These are phyloP conservation scores for Teunomyces barrocoloradensis DNA, from an alignment of 805 yeast genomes.

Conservation along the genomic window DNA sequence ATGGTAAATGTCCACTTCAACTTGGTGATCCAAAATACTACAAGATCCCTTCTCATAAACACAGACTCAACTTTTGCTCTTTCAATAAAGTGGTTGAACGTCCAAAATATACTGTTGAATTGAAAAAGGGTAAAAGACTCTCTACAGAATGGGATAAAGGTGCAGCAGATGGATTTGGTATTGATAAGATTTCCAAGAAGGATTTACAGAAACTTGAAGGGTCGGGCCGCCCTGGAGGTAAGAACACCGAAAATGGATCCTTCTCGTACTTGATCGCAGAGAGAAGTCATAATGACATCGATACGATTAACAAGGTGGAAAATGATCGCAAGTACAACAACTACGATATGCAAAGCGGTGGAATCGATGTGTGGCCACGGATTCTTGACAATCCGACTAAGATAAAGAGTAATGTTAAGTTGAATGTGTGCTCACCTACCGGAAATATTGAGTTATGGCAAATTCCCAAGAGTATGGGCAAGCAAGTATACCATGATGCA, in stretches of 20 bases:
- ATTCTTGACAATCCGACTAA: conserved; percentile 69
- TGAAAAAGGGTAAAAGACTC: conserved; percentile 76
- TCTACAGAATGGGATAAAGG: conserved; percentile 68
- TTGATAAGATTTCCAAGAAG: conserved; percentile 31
- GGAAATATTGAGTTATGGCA: conserved; percentile 88
- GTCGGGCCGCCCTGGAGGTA: conserved; percentile 74
- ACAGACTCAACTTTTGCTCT: conserved; percentile 69
- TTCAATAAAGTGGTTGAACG: conserved; percentile 69
- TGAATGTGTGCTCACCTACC: conserved; percentile 75
- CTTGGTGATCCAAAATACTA: conserved; percentile 69
- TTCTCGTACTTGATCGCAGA: conserved; percentile 73
- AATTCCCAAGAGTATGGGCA: conserved; percentile 73
- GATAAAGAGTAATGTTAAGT: conserved; percentile 75
- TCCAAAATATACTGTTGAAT: conserved; percentile 76
- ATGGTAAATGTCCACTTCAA: conserved; percentile 82
- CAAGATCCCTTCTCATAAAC: conserved; percentile 52
- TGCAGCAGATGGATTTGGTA: conserved; percentile 55
- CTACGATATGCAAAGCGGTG: conserved; percentile 26
- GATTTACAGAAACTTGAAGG: conserved; percentile 49
- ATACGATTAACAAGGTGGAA: conserved; percentile 42
- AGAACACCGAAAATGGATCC: conserved; percentile 66
- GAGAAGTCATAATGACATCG: conserved; percentile 48
- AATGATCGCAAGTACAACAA: conserved; percentile 28
- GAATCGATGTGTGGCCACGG: conserved; percentile 56
- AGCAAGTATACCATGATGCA: conserved; percentile 82